phyloP scores from a whole-genome alignment of 768 basidiomycete genomes.

The Suillus variegatus region DNA sequence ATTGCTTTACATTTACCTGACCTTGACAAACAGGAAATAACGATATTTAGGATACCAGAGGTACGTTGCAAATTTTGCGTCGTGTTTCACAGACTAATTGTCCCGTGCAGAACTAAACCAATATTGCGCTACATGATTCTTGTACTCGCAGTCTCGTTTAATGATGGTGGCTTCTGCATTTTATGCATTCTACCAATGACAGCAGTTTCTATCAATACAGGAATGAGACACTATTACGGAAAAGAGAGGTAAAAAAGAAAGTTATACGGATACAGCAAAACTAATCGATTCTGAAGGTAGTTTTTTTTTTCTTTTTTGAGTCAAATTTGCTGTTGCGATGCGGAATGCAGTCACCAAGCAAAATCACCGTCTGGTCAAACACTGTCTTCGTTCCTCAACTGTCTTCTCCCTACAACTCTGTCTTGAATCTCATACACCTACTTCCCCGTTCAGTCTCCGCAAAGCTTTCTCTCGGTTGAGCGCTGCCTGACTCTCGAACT shows the following conservation, averaged over 20 bases:
- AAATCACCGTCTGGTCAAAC: background rate
- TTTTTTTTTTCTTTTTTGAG: background rate
- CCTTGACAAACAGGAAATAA: constrained; percentile 63
- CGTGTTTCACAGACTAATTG: constrained; percentile 9
- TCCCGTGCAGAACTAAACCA: constrained; percentile 35
- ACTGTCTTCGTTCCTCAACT: constrained; percentile 11
- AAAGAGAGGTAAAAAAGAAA: background rate
- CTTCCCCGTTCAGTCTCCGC: background rate
- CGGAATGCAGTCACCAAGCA: background rate
- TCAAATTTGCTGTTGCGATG: background rate
- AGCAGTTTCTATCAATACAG: background rate
- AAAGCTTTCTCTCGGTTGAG: background rate
- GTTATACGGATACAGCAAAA: background rate
- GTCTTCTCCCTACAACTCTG: constrained; percentile 22
- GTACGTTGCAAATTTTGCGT: constrained; percentile 38
- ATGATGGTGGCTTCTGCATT: background rate
- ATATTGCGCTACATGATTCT: background rate
- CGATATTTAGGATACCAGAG: constrained; percentile 88
- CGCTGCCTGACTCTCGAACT: background rate
- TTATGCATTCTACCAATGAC: background rate
- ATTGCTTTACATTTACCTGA: background rate
- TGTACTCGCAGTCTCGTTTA: background rate
- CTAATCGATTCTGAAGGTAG: background rate
- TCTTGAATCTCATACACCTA: background rate
- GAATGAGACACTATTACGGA: background rate